These are phyloP conservation scores for Paramecium tetraurelia DNA, from an alignment of 73 alveolate genomes.

Conservation along the genomic window DNA sequence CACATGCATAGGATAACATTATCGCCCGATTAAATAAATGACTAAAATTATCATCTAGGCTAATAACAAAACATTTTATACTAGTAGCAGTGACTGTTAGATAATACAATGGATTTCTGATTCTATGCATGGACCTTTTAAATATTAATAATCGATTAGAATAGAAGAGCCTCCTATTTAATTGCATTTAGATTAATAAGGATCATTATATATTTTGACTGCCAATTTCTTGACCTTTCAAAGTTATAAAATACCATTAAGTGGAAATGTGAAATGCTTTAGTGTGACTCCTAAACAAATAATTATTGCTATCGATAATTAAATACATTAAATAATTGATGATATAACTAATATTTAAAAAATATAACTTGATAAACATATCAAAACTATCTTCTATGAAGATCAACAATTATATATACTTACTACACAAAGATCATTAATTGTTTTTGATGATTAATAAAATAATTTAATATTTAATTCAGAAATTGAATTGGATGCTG, in stretches of 20 bases:
- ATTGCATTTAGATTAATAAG: background rate
- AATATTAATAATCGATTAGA: background rate
- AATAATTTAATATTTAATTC: background rate
- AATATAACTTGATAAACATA: background rate
- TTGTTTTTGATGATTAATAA: background rate
- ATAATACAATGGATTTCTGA: background rate
- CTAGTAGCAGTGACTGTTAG: background rate
- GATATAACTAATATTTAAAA: background rate
- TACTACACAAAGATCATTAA: background rate
- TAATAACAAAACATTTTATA: background rate
- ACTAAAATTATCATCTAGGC: background rate
- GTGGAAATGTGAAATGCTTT: conserved; percentile 31
- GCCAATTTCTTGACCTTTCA: background rate
- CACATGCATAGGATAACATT: background rate
- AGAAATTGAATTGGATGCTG: background rate
- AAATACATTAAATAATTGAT: background rate
- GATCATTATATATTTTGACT: conserved; percentile 6
- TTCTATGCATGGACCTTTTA: conserved; percentile 41
- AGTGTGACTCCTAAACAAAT: background rate
- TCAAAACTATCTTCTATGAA: conserved; percentile 17
- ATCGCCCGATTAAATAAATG: background rate
- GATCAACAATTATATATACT: background rate
- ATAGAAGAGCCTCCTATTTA: background rate
- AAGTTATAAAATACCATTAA: background rate
- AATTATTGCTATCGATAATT: background rate